phyloP scores from a whole-genome alignment of 139 green algal genomes.

The Volvox africanus region DNA sequence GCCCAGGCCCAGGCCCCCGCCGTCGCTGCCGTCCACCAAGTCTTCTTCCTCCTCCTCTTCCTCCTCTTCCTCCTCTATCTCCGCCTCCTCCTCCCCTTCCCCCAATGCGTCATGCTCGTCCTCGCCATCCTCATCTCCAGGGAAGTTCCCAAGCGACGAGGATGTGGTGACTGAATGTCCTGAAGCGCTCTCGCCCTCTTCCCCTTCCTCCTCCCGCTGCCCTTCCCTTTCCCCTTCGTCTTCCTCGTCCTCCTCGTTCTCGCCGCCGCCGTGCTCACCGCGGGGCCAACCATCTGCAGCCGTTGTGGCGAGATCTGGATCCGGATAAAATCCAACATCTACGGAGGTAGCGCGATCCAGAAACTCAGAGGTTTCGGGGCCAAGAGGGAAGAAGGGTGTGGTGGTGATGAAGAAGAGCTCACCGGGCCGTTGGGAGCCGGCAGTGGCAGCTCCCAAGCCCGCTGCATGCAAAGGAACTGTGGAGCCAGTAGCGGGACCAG shows the following conservation, averaged over 20 bases:
- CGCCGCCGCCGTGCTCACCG: neutral
- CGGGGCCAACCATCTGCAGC: neutral
- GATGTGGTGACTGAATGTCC: neutral
- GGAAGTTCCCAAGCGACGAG: neutral
- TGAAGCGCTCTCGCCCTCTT: neutral
- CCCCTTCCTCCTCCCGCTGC: neutral
- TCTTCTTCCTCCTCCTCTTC: constrained; percentile 6
- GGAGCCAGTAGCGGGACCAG: too few relatives aligned
- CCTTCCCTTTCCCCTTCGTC: neutral
- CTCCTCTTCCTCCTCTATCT: neutral
- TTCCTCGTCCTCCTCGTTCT: neutral
- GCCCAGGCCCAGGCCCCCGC: neutral
- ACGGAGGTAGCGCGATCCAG: constrained; percentile 30
- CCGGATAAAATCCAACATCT: neutral
- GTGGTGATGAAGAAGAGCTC: constrained; percentile 33
- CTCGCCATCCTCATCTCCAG: neutral
- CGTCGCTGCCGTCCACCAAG: neutral
- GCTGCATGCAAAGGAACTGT: neutral
- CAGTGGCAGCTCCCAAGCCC: neutral
- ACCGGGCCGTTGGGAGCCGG: neutral
- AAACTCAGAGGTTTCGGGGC: constrained; percentile 38
- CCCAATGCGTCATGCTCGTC: neutral
- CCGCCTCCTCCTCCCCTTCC: neutral
- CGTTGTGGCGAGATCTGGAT: constrained; percentile 10
- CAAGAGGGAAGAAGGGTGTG: constrained; percentile 43